Percentiles rank a stretch among this genome's conserved stretches.
phyloP scores from a whole-genome alignment of 192 early-diverging fungal species.

The Neocallimastix lanati region DNA sequence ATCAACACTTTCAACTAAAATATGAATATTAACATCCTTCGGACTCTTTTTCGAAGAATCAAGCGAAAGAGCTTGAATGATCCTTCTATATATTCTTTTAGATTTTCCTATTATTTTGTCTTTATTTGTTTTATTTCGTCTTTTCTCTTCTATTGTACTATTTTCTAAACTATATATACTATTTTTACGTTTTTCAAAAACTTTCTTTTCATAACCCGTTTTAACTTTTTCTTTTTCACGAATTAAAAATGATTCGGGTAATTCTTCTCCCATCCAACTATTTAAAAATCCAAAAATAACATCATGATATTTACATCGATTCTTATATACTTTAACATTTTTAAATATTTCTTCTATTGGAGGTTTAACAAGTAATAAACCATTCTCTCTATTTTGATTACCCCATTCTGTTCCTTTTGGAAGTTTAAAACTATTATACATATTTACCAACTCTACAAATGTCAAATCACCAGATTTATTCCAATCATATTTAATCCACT shows the following conservation, averaged over 20 bases:
- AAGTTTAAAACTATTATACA: background rate
- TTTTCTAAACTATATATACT: background rate
- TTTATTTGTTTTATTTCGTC: background rate
- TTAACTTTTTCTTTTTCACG: background rate
- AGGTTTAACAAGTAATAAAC: background rate
- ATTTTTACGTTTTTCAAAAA: background rate
- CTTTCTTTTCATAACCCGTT: background rate
- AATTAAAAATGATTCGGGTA: background rate
- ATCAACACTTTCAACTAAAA: background rate
- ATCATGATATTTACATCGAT: background rate
- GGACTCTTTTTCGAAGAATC: background rate
- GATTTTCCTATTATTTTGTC: background rate
- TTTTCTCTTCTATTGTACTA: background rate
- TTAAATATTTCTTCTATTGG: background rate
- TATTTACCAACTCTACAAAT: background rate
- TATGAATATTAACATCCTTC: background rate
- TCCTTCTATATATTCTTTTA: background rate
- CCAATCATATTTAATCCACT: background rate
- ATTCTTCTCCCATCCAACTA: background rate
- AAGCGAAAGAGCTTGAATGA: background rate
- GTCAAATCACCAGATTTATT: background rate
- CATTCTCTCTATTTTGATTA: background rate
- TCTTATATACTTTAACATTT: background rate
- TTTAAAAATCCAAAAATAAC: background rate
- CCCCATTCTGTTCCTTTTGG: background rate